A percentile compares a stretch with the other conserved stretches of the same genome.
Evolutionary conservation across 805 yeast species (phyloP).

Genomic region (Wickerhamomyces canadensis): DNA sequence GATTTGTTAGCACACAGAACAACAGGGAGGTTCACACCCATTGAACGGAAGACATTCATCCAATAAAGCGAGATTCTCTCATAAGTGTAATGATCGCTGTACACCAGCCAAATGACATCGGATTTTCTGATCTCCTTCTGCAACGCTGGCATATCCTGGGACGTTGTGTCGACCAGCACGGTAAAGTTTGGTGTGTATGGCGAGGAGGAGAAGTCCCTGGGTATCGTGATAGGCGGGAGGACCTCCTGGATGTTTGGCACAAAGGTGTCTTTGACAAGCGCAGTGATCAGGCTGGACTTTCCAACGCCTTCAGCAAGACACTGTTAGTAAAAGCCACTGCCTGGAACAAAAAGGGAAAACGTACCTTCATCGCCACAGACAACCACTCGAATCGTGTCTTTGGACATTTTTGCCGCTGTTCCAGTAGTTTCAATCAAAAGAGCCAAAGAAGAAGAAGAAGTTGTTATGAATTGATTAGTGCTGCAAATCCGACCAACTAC

Average conservation of each 20-base stretch:
- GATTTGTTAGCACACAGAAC: conserved; percentile 83
- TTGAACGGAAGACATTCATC: conserved; percentile 88
- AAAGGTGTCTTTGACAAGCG: conserved; percentile 76
- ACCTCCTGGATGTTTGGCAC: conserved; percentile 73
- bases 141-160: conserved; percentile 54
- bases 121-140: conserved; percentile 77
- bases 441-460: too few species aligned
- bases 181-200: conserved; percentile 60
- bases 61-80: conserved; percentile 89
- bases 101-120: conserved; percentile 91
- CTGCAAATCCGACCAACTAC: neutral
- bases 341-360: conserved; percentile 7
- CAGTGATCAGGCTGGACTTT: conserved; percentile 71
- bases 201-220: conserved; percentile 59
- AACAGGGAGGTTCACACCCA: conserved; percentile 94
- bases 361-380: conserved; percentile 89
- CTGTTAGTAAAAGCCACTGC: neutral
- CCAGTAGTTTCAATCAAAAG: too few species aligned
- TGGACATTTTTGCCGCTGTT: conserved; percentile 25
- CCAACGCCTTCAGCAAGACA: conserved; percentile 48
- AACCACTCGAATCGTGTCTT: conserved; percentile 67
- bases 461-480: too few species aligned
- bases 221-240: conserved; percentile 79
- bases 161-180: conserved; percentile 72
- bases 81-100: conserved; percentile 90